Evolutionary conservation across 345 rosid species (phyloP).

Genomic region (Pugionium dolabratum): DNA sequence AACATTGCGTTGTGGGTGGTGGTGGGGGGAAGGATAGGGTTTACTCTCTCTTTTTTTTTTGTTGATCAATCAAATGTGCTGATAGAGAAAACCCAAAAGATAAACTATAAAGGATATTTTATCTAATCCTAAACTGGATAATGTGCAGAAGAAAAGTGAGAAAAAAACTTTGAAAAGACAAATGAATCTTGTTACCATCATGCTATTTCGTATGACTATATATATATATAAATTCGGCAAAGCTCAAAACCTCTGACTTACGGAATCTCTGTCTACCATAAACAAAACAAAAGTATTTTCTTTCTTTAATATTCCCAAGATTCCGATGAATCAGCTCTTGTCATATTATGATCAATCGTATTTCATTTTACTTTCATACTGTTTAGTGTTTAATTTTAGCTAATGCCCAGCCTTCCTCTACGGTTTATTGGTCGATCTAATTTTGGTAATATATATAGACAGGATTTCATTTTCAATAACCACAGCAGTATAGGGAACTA

Average conservation of each 20-base stretch:
- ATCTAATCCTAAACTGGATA: constrained; percentile 32
- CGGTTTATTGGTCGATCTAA: too few relatives aligned
- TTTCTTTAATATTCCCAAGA: too few relatives aligned
- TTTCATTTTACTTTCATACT: too few relatives aligned
- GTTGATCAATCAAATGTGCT: constrained; percentile 17
- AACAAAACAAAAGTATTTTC: not conserved
- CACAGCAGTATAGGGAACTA: too few relatives aligned
- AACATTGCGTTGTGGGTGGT: not conserved
- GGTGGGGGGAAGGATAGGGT: too few relatives aligned
- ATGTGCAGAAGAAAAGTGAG: not conserved
- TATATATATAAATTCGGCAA: too few relatives aligned
- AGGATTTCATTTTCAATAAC: too few relatives aligned
- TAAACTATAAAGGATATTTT: constrained; percentile 15
- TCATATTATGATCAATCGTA: not conserved
- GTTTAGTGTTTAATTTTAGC: too few relatives aligned
- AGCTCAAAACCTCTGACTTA: not conserved
- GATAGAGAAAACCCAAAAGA: constrained; percentile 27
- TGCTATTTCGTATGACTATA: not conserved
- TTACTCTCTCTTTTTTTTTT: too few relatives aligned
- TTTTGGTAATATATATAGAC: too few relatives aligned
- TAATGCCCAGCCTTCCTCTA: too few relatives aligned
- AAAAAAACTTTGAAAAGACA: not conserved
- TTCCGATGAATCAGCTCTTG: not conserved
- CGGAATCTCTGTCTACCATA: constrained; percentile 24
- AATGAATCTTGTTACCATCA: constrained; percentile 33